phyloP scores from a whole-genome alignment of 2,329 filamentous ascomycete genomes.

The Drechslera avenae region DNA sequence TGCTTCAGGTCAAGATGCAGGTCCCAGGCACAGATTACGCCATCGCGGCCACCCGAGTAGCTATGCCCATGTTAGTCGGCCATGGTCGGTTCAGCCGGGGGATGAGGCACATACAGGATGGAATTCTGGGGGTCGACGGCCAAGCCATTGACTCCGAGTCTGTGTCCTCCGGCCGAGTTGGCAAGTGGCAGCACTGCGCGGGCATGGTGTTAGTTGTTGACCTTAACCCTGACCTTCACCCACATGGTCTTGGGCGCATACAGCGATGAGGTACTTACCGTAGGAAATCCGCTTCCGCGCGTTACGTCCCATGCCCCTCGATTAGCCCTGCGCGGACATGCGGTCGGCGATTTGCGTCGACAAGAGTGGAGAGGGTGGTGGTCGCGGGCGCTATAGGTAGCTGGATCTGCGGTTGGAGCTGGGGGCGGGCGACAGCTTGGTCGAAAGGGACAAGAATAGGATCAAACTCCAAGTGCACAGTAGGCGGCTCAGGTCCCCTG shows the following conservation, averaged over 20 bases:
- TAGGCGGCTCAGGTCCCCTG: slow-evolving; percentile 8
- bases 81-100: slow-evolving; percentile 5
- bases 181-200: slow-evolving; percentile 70
- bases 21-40: slow-evolving; percentile 95
- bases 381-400: neutral
- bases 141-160: slow-evolving; percentile 92
- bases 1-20: slow-evolving; percentile 69
- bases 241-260: slow-evolving; percentile 4
- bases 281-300: slow-evolving; percentile 60
- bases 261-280: slow-evolving; percentile 46
- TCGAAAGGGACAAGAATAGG: neutral
- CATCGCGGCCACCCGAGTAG: slow-evolving; percentile 94
- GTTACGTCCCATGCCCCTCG: slow-evolving; percentile 55
- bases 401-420: neutral
- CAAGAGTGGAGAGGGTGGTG: neutral
- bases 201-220: slow-evolving; percentile 19
- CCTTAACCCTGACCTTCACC: neutral
- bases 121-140: slow-evolving; percentile 82
- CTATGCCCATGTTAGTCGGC: slow-evolving; percentile 54
- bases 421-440: slow-evolving; percentile 3
- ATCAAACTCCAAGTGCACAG: slow-evolving; percentile 5
- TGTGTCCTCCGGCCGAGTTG: slow-evolving; percentile 80
- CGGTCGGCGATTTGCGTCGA: slow-evolving; percentile 6
- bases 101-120: slow-evolving; percentile 71
- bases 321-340: slow-evolving; percentile 25